Evolutionary conservation across 2,329 filamentous ascomycete species (phyloP), one percentile per base, ranked within the genome.

Genomic region (Diplodia intermedia): DNA sequence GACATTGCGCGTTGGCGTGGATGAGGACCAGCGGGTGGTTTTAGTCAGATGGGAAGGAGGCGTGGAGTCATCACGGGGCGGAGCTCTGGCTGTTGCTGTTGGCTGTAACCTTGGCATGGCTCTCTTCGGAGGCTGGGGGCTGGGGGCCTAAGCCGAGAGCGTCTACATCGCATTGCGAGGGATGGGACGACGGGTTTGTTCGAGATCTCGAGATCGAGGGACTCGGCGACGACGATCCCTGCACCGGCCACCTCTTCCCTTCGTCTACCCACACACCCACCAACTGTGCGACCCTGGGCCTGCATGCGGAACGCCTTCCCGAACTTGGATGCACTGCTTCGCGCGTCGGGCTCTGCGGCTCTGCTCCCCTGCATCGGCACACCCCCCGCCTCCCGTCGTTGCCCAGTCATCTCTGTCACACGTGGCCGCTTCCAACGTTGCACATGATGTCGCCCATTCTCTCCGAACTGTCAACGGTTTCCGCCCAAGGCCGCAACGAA

Each of bases 341-440:
- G 43, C 26, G 31, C 33, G 12, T 52, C 40, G 26, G 60, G 60
- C 60, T 52, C 60, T 63, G 60, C 43, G 23, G 40, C 56, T 23
- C 15, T 31, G 40, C 56, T 12, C 20, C 11, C 60, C 60, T 38
- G 36, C 36, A 38, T 38, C 31, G 31, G 31, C 31, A 9, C 31
- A 33, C 31, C 31, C 31, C 8, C 31, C 31, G 8, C 31, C 31
- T 33, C 26, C 33, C 33, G 9, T 36, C 36, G 36, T 38, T 11
- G 11, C 36, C 36, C 36, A 11, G 36, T 31, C 33, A 20, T 47
- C 15, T 26, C 29, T 18, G 36, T 7, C 12, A 43, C 26, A 63
- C 29, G 12, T 11, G 2, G 11, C 20, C 29, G 60, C 60, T 26
- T 11, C 23, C 40, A 15, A 15, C 4, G 26, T 36, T 23, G 11